Evolutionary conservation across 2,329 filamentous ascomycete species (phyloP).

Genomic region (Nemania sp.): DNA sequence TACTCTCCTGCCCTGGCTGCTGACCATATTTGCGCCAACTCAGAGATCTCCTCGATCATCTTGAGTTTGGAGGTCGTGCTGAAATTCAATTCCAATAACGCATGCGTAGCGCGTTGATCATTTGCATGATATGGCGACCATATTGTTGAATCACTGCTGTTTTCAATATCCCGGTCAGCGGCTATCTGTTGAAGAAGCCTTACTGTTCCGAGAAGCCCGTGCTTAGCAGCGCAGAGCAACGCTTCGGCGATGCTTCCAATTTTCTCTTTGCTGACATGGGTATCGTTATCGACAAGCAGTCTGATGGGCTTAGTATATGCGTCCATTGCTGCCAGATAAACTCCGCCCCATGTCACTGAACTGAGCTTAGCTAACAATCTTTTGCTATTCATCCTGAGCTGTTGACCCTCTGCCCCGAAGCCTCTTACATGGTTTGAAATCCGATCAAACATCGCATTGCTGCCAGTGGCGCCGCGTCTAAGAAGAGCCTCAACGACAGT

Average conservation of each 20-base stretch:
- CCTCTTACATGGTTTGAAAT: not conserved
- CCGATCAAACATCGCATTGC: not conserved
- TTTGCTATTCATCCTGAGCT: not conserved
- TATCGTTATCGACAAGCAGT: not conserved
- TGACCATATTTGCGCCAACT: not conserved
- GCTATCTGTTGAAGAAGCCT: not conserved
- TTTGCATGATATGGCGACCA: too few species aligned
- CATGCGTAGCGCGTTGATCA: too few species aligned
- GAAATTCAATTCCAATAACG: too few species aligned
- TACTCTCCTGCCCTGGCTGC: not conserved
- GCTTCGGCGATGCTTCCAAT: not conserved
- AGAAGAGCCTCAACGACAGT: not conserved
- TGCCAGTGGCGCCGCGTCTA: not conserved
- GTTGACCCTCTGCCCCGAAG: not conserved
- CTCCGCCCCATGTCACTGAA: not conserved
- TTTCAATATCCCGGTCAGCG: not conserved
- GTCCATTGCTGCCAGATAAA: slow-evolving; percentile 3
- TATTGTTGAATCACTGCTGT: too few species aligned
- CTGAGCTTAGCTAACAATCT: not conserved
- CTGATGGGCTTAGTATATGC: not conserved
- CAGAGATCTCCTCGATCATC: too few species aligned
- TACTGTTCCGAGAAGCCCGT: not conserved
- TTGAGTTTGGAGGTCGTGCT: too few species aligned
- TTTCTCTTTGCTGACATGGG: not conserved
- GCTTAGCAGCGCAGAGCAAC: not conserved